Base-by-base conservation (phyloP, 139 green algal species). In the Ulvella scutata region DNA sequence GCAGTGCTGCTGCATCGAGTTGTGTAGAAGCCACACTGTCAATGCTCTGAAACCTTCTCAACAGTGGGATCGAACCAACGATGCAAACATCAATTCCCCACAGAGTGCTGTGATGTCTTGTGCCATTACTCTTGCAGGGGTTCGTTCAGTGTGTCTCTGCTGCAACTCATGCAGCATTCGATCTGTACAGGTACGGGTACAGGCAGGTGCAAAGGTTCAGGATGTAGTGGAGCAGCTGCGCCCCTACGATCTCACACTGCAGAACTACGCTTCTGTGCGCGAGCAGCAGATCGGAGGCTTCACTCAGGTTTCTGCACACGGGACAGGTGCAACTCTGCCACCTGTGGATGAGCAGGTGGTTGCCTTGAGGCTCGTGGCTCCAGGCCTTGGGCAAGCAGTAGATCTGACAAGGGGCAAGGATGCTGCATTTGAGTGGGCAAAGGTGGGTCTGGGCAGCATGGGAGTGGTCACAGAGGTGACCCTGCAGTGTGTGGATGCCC, bases 221-320 rank as follows among this genome's bases (percentile, higher is more conserved):
- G 79, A 92, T 37, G 80, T 96, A 35, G 88, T 89, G 4, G 91
- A 96, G 6, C 80, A 83, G 37, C 79, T 99, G 31, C 81, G 86
- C 74, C 78, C 78, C 10, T 79, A 97, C 77, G 92, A 90, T 4
- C 87, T 98, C 6, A 95, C 88, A 7, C 88, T 99, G 60, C 85
- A 95, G 79, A 98, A 98, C 85, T 97, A 93, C 77, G 94, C 94
- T 0, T 93, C 84, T 72, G 96, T 99, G 31, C 80, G 88, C 21
- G 94, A 99, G 85, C 94, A 99, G 86, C 90, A 97, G 67, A 86
- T 98, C 1, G 93, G 90, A 3, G 93, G 93, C 26, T 96, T 96
- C 82, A 94, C 83, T 0, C 91, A 96, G 84, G 90, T 91, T 26
- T 17, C 87, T 17, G 93, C 91, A 9, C 94, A 99, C 79, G 94